Evolutionary conservation across 352 stramenopile genomes (phyloP).

Genomic region (Phytophthora gonapodyides): DNA sequence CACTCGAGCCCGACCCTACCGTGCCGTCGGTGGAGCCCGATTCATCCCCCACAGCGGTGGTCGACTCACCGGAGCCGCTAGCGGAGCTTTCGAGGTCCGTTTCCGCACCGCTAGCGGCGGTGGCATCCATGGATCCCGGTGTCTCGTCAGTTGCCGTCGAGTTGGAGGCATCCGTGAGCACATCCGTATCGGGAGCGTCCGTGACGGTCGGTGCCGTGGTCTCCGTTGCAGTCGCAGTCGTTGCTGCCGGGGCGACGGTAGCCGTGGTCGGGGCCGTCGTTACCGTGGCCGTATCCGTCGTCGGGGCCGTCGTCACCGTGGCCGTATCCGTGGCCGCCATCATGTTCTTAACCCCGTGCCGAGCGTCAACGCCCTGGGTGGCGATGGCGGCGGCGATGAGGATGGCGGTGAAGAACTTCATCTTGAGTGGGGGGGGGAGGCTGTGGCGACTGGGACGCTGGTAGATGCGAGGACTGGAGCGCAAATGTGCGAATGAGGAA

Average conservation of each 20-base stretch:
- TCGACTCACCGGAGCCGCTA: conserved; percentile 21
- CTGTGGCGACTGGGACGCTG: conserved; percentile 5
- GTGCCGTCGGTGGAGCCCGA: conserved; percentile 1
- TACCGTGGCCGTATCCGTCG: background rate
- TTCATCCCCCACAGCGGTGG: conserved; percentile 21
- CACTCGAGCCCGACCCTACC: conserved; percentile 13
- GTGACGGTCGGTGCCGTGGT: conserved; percentile 1
- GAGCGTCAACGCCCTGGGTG: conserved; percentile 13
- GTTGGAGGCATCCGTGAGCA: conserved; percentile 1
- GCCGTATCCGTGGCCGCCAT: background rate
- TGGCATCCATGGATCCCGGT: background rate
- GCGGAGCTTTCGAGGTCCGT: background rate
- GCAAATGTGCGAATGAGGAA: conserved; percentile 44
- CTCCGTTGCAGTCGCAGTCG: background rate
- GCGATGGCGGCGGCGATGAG: conserved; percentile 28
- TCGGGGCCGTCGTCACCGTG: conserved; percentile 4
- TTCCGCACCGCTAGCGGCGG: background rate
- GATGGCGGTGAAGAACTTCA: conserved; percentile 42
- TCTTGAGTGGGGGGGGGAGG: conserved; percentile 11
- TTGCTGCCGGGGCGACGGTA: background rate
- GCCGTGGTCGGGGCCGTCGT: conserved; percentile 4
- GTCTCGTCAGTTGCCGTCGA: conserved; percentile 3
- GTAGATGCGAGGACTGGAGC: conserved; percentile 26
- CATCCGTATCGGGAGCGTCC: background rate
- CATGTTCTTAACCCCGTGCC: too few relatives aligned